These are phyloP conservation scores for Salvia splendens DNA, from an alignment of 257 asterid genomes.

Conservation along the genomic window DNA sequence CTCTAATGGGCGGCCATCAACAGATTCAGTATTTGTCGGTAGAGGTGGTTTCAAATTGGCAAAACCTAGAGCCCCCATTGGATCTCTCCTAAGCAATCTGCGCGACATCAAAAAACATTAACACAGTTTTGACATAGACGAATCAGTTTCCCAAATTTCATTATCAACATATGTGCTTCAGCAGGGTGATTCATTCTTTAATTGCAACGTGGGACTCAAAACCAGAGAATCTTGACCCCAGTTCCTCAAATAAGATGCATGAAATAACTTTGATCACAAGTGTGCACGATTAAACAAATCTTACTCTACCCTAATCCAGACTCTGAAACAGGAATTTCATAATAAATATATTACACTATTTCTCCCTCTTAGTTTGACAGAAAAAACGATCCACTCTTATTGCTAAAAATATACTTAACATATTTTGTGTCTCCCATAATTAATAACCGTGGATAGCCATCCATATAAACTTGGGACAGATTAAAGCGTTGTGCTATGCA, in stretches of 20 bases:
- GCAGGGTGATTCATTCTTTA: slow-evolving; percentile 5
- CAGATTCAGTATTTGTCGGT: slow-evolving; percentile 48
- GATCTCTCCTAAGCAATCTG: slow-evolving; percentile 96
- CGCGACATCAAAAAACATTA: slow-evolving; percentile 30
- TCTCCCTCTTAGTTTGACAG: slow-evolving; percentile 25
- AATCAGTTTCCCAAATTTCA: slow-evolving; percentile 23
- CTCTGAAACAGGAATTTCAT: slow-evolving; percentile 13
- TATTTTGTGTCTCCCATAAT: slow-evolving; percentile 5
- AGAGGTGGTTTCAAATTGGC: slow-evolving; percentile 54
- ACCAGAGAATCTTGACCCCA: slow-evolving; percentile 24
- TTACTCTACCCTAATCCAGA: slow-evolving; percentile 25
- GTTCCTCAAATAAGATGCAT: slow-evolving; percentile 29
- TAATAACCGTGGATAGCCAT: neutral
- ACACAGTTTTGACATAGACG: slow-evolving; percentile 23
- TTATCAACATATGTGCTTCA: slow-evolving; percentile 14
- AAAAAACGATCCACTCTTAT: slow-evolving; percentile 11
- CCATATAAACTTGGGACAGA: neutral
- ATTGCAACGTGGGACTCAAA: slow-evolving; percentile 24
- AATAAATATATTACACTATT: slow-evolving; percentile 12
- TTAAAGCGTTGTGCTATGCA: neutral
- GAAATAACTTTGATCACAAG: slow-evolving; percentile 22
- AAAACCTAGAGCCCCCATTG: slow-evolving; percentile 97
- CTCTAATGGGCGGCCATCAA: slow-evolving; percentile 72
- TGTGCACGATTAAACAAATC: slow-evolving; percentile 26
- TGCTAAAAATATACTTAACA: neutral